Evolutionary conservation across 73 alveolate species (phyloP).

Genomic region (Tetrahymena borealis): DNA sequence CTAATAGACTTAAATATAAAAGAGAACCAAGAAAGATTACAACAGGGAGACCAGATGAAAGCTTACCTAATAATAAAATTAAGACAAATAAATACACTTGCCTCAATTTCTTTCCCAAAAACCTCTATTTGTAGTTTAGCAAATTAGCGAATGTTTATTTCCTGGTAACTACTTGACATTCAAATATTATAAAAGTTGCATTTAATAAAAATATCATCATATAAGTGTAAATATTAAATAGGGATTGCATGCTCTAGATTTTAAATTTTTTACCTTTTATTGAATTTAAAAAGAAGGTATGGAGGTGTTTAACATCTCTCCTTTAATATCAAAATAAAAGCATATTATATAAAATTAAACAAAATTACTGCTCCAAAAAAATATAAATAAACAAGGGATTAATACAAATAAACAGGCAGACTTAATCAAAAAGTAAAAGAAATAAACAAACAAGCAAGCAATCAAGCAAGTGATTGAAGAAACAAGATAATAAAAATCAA

Average conservation of each 20-base stretch:
- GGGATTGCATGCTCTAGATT: too few species aligned
- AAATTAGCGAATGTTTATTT: slow-evolving; percentile 86
- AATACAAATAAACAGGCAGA: too few species aligned
- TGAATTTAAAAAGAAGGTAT: too few species aligned
- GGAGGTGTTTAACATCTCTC: too few species aligned
- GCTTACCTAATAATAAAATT: slow-evolving; percentile 42
- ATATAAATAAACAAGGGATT: too few species aligned
- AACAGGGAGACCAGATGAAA: slow-evolving; percentile 22
- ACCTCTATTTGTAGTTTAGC: slow-evolving; percentile 73
- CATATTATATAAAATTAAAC: too few species aligned
- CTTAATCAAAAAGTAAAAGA: not conserved
- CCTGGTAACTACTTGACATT: slow-evolving; percentile 38
- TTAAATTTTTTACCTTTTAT: too few species aligned
- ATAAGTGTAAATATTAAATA: too few species aligned
- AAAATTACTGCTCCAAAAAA: too few species aligned
- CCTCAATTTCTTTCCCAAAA: slow-evolving; percentile 65
- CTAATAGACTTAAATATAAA: not conserved
- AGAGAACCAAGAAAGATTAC: slow-evolving; percentile 18
- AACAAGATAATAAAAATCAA: not conserved
- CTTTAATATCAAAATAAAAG: too few species aligned
- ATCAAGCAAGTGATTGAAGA: not conserved
- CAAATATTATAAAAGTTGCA: not conserved
- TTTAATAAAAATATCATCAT: too few species aligned
- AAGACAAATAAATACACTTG: slow-evolving; percentile 61
- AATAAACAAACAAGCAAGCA: not conserved